Conservation (phyloP, 2,329 filamentous ascomycete genomes). For the Colletotrichum zoysiae region DNA sequence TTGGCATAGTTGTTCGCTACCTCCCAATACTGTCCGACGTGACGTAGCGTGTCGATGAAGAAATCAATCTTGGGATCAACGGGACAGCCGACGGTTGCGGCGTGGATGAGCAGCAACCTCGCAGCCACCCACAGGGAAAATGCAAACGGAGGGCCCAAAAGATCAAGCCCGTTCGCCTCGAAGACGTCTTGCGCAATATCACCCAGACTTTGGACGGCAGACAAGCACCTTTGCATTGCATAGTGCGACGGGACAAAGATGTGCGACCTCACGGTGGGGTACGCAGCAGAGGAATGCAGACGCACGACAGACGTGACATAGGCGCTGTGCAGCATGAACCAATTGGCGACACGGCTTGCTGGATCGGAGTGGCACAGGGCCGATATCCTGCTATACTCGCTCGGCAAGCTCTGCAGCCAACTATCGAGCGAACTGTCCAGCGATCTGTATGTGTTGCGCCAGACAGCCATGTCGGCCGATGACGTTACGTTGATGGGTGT, state of each 20-base stretch:
- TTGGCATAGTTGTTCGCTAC: slow-evolving; percentile 58
- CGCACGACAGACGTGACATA: slow-evolving; percentile 59
- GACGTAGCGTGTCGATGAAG: slow-evolving; percentile 56
- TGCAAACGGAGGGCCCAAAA: slow-evolving; percentile 58
- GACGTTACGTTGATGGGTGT: slow-evolving; percentile 55
- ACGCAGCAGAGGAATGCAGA: slow-evolving; percentile 59
- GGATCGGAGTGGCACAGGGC: slow-evolving; percentile 60
- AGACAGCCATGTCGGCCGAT: slow-evolving; percentile 53
- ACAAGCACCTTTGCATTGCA: slow-evolving; percentile 59
- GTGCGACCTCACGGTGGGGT: slow-evolving; percentile 55
- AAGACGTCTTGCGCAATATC: slow-evolving; percentile 59
- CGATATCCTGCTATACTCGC: slow-evolving; percentile 60
- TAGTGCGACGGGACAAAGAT: slow-evolving; percentile 59
- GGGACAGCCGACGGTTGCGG: slow-evolving; percentile 53
- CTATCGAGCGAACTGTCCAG: slow-evolving; percentile 55
- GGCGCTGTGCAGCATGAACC: slow-evolving; percentile 61
- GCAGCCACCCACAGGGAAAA: slow-evolving; percentile 61
- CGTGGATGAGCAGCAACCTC: slow-evolving; percentile 56
- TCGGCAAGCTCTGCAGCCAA: slow-evolving; percentile 58
- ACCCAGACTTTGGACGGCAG: slow-evolving; percentile 58
- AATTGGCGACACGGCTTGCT: slow-evolving; percentile 60
- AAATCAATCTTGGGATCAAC: slow-evolving; percentile 58
- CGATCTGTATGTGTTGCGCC: slow-evolving; percentile 56
- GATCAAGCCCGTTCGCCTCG: slow-evolving; percentile 57
- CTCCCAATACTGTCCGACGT: slow-evolving; percentile 59